Percentiles rank a stretch among this genome's conserved stretches.
phyloP scores from a whole-genome alignment of 768 basidiomycete genomes.

The Gymnopilus dilepis region DNA sequence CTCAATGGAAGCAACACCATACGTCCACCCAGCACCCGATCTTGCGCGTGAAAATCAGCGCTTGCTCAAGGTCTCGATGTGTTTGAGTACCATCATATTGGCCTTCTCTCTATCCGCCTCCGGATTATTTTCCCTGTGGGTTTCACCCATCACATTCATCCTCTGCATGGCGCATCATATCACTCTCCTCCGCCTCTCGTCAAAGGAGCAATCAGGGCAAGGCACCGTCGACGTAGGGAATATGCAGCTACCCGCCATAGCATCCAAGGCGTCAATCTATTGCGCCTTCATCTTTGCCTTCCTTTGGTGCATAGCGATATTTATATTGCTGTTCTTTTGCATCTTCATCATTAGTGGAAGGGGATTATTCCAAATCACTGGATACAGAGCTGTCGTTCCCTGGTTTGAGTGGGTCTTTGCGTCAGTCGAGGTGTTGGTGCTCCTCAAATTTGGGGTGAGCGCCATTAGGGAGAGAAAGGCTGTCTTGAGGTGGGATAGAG shows the following conservation, averaged over 20 bases:
- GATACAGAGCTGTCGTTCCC: background rate
- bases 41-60: background rate
- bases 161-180: slow-evolving; percentile 10
- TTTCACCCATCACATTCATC: background rate
- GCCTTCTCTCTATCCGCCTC: background rate
- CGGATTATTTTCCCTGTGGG: slow-evolving; percentile 5
- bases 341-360: background rate
- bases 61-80: slow-evolving; percentile 7
- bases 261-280: slow-evolving; percentile 1
- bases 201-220: background rate
- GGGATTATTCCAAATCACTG: background rate
- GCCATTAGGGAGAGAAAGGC: background rate
- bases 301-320: background rate
- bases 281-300: slow-evolving; percentile 2
- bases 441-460: background rate
- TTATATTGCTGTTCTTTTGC: background rate
- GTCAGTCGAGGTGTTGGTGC: slow-evolving; percentile 3
- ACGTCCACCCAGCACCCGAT: background rate
- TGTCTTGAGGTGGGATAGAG: too few relatives aligned
- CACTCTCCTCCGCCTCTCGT: slow-evolving; percentile 7
- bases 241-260: slow-evolving; percentile 1
- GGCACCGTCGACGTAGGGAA: too few relatives aligned
- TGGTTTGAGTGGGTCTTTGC: slow-evolving; percentile 5
- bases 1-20: too few relatives aligned
- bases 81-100: background rate